Evolutionary conservation across 306 rosid species (phyloP).

Genomic region (Ormosia emarginata): DNA sequence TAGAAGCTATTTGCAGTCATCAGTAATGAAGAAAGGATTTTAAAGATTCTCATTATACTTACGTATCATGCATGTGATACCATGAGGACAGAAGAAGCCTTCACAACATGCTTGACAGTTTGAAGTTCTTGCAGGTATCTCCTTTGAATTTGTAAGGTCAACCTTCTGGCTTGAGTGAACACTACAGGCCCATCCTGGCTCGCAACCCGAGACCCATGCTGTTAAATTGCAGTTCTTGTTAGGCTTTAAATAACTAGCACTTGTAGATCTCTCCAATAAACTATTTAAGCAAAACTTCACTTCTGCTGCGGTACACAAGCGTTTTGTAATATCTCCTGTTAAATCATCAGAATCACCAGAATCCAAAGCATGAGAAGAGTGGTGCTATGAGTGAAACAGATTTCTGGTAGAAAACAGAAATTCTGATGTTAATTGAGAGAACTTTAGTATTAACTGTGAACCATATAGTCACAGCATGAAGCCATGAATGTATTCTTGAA

Average conservation of each 20-base stretch:
- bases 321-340: conserved; percentile 67
- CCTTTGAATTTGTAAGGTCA: conserved; percentile 58
- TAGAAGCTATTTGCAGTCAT: conserved; percentile 19
- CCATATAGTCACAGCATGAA: neutral
- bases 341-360: conserved; percentile 26
- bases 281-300: conserved; percentile 62
- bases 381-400: neutral
- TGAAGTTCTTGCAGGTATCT: conserved; percentile 71
- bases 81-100: conserved; percentile 97
- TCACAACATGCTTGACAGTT: conserved; percentile 83
- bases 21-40: neutral
- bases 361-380: conserved; percentile 3
- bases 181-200: conserved; percentile 99
- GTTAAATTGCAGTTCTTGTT: conserved; percentile 91
- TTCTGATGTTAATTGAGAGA: neutral
- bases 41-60: conserved; percentile 38
- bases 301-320: conserved; percentile 90
- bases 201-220: conserved; percentile 93
- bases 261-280: conserved; percentile 45
- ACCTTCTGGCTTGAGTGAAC: conserved; percentile 43
- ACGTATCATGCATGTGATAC: conserved; percentile 97
- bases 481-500: neutral
- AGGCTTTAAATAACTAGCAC: conserved; percentile 65
- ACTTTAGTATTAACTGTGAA: neutral
- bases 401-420: neutral